phyloP scores from a whole-genome alignment of 2,329 filamentous ascomycete genomes.

The Dendrostoma leiphaemia region DNA sequence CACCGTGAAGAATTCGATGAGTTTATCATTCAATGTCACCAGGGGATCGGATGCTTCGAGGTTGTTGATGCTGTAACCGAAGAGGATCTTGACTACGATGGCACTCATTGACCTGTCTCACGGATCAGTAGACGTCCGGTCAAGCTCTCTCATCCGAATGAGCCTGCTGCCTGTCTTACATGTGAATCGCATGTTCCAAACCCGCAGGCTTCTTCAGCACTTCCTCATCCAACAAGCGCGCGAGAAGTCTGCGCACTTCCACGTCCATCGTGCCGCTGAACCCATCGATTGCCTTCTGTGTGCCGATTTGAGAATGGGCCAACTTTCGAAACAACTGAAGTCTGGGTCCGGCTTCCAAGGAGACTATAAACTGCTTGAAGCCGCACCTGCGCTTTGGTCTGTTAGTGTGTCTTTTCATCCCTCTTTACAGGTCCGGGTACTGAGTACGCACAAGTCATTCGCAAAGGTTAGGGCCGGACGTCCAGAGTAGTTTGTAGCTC shows the following conservation, averaged over 20 bases:
- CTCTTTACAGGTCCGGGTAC: not conserved
- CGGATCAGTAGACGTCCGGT: conserved; percentile 35
- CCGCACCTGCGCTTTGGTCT: not conserved
- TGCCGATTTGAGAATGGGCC: not conserved
- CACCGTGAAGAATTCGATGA: conserved; percentile 22
- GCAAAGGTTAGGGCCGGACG: conserved; percentile 9
- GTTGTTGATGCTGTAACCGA: conserved; percentile 27
- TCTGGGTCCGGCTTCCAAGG: not conserved
- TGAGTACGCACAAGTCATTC: not conserved
- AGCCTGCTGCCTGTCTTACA: conserved; percentile 12
- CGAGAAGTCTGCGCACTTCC: not conserved
- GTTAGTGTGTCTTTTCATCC: not conserved
- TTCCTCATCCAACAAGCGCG: not conserved
- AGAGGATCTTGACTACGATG: conserved; percentile 27
- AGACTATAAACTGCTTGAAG: not conserved
- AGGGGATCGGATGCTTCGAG: conserved; percentile 23
- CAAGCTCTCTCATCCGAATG: conserved; percentile 32
- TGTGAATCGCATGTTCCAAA: conserved; percentile 5
- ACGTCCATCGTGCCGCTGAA: not conserved
- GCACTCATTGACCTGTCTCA: conserved; percentile 18
- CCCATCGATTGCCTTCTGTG: not conserved
- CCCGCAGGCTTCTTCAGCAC: not conserved
- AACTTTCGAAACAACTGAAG: conserved; percentile 1
- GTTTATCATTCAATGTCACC: conserved; percentile 19
- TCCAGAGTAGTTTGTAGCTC: not conserved